phyloP scores from a whole-genome alignment of 441 rosid genomes.

The Populus hybrid region DNA sequence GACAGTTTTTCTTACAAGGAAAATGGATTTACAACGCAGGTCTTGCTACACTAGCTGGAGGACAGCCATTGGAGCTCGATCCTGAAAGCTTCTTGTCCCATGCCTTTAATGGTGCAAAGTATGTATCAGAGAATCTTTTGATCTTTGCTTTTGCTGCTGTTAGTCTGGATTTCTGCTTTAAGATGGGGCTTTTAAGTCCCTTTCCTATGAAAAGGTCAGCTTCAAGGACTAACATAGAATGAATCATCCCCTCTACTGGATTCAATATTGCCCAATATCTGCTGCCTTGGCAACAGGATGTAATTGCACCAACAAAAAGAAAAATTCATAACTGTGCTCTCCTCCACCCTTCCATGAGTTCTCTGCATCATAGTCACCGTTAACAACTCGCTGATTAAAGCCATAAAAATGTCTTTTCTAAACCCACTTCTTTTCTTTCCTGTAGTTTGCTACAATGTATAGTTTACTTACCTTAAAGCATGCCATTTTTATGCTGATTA shows the following conservation, averaged over 20 bases:
- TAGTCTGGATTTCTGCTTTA: slow-evolving; percentile 70
- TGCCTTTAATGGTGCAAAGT: slow-evolving; percentile 50
- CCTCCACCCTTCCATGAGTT: background rate
- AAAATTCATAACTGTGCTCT: background rate
- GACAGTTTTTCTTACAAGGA: background rate
- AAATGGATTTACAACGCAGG: slow-evolving; percentile 38
- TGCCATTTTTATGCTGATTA: background rate
- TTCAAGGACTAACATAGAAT: slow-evolving; percentile 17
- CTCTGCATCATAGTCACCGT: background rate
- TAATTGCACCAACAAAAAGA: background rate
- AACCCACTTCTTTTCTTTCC: background rate
- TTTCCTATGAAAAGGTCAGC: slow-evolving; percentile 44
- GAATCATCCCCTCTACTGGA: background rate
- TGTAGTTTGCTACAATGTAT: background rate
- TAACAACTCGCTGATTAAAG: background rate
- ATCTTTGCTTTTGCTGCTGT: slow-evolving; percentile 72
- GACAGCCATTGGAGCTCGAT: slow-evolving; percentile 61
- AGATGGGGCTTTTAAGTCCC: slow-evolving; percentile 57
- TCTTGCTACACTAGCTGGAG: slow-evolving; percentile 52
- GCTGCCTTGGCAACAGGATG: background rate
- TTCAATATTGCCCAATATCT: background rate
- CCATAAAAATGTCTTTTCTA: background rate
- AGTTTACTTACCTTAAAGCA: background rate
- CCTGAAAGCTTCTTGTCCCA: slow-evolving; percentile 57
- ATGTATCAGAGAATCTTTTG: slow-evolving; percentile 59